Evolutionary conservation across 176 grass and related monocot genomes (phyloP), one percentile per base, ranked within the genome.

Genomic region (Oryza brachyantha): DNA sequence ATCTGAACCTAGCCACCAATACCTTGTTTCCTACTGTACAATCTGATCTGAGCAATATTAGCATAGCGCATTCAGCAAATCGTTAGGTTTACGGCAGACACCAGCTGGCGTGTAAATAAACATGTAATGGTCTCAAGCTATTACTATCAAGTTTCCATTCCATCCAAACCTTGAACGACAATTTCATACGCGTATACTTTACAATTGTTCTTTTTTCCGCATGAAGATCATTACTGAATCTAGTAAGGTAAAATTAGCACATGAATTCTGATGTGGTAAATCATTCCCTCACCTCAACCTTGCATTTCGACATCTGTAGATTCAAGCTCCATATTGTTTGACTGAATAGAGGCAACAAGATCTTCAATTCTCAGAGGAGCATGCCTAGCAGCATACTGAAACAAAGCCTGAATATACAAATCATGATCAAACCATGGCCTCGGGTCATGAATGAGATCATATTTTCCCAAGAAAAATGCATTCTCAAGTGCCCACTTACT

Each of bases 361-460:
- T 98, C 90, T 34, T 98, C 92, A 62, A 98, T 94, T 82, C 75
- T 85, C 35, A 94, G 78, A 85, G 92, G 90, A 62, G 29, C 82
- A 83, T 89, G 89, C 14, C 96, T 91, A 63, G 90, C 92, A 66
- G 92, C 87, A 87, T 93, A 91, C 78, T 98, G 96, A 75, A 98
- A 98, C 77, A 98, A 90, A 83, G 80, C 90, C 96, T 98, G 77
- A 77, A 83, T 3, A 41, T 68, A 64, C 11, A 37, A 79, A 81
- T 77, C 1, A 36, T 8, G 52, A 68, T 52, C 48, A 52, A 21
- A 62, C n/a, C 8, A 74, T 22, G 55, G 29, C 13, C 50, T 73
- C n/a, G 85, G 68, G 57, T n/a, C 43, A 79, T 68, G 40, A 70
- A 26, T 11, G 32, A 0, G 29, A 10, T 3, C 52, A 66, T 60